Evolutionary conservation across 345 rosid species (phyloP), one percentile per base, ranked within the genome.

Genomic region (Populus davidiana): DNA sequence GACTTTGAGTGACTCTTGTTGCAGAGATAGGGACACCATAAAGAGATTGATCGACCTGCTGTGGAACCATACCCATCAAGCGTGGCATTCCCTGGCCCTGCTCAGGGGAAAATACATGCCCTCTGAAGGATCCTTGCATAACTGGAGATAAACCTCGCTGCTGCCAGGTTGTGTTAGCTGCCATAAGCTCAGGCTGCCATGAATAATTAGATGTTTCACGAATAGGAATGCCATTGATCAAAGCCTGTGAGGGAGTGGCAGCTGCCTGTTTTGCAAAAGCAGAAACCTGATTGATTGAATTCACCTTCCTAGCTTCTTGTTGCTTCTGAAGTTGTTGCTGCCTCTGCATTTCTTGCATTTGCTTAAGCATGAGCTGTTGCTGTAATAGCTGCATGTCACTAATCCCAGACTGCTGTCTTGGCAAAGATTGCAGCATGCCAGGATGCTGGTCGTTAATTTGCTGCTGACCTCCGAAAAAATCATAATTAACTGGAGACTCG

Each of bases 271-370:
- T 89, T 44, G 80, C 81, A 79, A 83, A 75, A 36, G 86, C 76
- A 67, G 90, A 79, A 85, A 84, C 77, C 68, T 87, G 87, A 87
- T 86, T 85, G 56, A 79, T 21, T 31, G 91, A 84, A 82, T 74
- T 86, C 70, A 81, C 78, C 75, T 88, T 92, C 81, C 90, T 87
- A 71, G 82, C 78, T 71, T 91, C 92, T 64, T 83, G 89, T 77
- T 86, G 87, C 79, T 87, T 89, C 72, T 85, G 87, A 77, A 88
- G 81, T 23, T 88, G 89, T 74, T 88, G 89, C 85, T 89, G 97
- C 78, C 93, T 87, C 80, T 93, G 98, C 72, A 86, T 79, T 54
- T 92, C 96, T 71, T 92, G 96, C 83, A 92, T 83, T 85, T 93
- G 93, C 86, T 86, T 93, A 47, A 80, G 75, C 87, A 93, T 87